Evolutionary conservation across 2,329 filamentous ascomycete species (phyloP).

Genomic region (Trichoderma brevicompactum): DNA sequence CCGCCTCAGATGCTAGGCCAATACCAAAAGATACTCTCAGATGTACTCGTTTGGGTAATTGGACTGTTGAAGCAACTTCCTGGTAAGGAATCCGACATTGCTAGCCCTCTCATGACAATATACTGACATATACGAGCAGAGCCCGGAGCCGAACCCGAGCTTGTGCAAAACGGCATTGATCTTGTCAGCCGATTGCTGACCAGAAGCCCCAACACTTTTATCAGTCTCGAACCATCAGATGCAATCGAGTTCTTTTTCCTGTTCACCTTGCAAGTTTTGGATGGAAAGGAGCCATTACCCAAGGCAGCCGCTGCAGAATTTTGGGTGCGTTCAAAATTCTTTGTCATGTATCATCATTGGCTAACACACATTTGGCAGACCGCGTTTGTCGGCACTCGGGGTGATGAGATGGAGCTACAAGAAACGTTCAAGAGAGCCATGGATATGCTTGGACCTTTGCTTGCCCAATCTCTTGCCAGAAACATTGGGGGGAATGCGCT

Average conservation of each 20-base stretch:
- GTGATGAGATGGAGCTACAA: slow-evolving; percentile 49
- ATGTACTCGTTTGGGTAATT: slow-evolving; percentile 65
- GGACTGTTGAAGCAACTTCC: slow-evolving; percentile 65
- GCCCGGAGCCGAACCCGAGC: slow-evolving; percentile 71
- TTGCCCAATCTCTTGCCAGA: slow-evolving; percentile 63
- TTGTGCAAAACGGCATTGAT: slow-evolving; percentile 75
- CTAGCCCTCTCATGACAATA: background rate
- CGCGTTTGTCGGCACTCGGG: slow-evolving; percentile 55
- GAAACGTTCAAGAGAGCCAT: slow-evolving; percentile 55
- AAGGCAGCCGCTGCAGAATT: slow-evolving; percentile 76
- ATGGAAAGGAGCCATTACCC: slow-evolving; percentile 73
- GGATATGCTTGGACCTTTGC: slow-evolving; percentile 62
- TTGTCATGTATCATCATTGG: background rate
- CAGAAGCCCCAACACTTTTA: slow-evolving; percentile 64
- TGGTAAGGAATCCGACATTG: slow-evolving; percentile 46
- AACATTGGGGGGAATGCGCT: slow-evolving; percentile 71
- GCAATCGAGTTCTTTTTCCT: slow-evolving; percentile 69
- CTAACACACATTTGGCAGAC: slow-evolving; percentile 46
- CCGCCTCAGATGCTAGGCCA: slow-evolving; percentile 50
- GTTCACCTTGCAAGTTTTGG: slow-evolving; percentile 71
- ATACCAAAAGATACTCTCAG: slow-evolving; percentile 54
- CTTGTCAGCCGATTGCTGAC: slow-evolving; percentile 68
- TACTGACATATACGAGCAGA: slow-evolving; percentile 48
- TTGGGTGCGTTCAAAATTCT: slow-evolving; percentile 59
- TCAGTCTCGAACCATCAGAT: slow-evolving; percentile 59